phyloP scores from a whole-genome alignment of 495 filamentous ascomycete species.

The Ramalina intermedia region DNA sequence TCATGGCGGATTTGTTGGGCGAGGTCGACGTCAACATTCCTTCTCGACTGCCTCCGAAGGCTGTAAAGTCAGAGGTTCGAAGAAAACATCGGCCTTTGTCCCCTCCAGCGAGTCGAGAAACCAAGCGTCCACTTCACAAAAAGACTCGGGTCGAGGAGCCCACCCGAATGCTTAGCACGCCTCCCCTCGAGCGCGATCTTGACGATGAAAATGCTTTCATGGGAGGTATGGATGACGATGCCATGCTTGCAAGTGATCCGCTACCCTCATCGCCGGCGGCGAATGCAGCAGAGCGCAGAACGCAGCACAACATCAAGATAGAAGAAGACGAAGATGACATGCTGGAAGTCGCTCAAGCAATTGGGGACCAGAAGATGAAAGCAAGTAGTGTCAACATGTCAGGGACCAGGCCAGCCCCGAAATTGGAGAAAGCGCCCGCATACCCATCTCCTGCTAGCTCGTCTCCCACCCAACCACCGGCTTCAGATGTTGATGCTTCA shows the following conservation, averaged over 20 bases:
- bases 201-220: constrained; percentile 43
- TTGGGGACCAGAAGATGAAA: constrained; percentile 45
- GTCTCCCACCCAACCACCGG: constrained; percentile 49
- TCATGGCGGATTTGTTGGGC: constrained; percentile 69
- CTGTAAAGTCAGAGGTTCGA: constrained; percentile 56
- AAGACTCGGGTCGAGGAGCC: constrained; percentile 9
- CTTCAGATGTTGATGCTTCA: constrained; percentile 58
- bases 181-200: constrained; percentile 26
- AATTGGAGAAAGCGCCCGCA: constrained; percentile 45
- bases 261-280: constrained; percentile 74
- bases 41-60: constrained; percentile 43
- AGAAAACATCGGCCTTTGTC: constrained; percentile 70
- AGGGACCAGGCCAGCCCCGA: constrained; percentile 65
- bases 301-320: constrained; percentile 37
- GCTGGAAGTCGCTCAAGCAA: constrained; percentile 70
- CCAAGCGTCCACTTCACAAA: constrained; percentile 29
- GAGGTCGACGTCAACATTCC: constrained; percentile 77
- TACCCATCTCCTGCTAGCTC: constrained; percentile 60
- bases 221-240: constrained; percentile 41
- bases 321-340: constrained; percentile 64
- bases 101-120: constrained; percentile 45
- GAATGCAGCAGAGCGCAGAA: constrained; percentile 65
- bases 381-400: constrained; percentile 69
- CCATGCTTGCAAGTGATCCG: constrained; percentile 70
- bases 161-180: constrained; percentile 22